phyloP scores from a whole-genome alignment of 176 grass and related monocot species.

The Phoenix roebelenii region DNA sequence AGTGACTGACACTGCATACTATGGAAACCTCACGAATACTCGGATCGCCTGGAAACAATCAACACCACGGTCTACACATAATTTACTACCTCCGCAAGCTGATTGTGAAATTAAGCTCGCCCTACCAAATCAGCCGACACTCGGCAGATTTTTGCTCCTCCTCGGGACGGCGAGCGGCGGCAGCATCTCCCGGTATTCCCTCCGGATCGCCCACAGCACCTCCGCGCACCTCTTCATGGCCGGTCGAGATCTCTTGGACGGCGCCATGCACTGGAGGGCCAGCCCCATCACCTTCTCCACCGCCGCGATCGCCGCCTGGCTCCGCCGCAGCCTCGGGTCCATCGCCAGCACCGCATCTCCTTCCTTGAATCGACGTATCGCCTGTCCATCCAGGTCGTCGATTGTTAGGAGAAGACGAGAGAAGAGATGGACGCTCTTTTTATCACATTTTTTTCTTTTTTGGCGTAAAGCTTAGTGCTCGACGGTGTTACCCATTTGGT shows the following conservation, averaged over 20 bases:
- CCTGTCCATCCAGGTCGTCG: slow-evolving; percentile 22
- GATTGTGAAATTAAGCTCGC: too few species aligned
- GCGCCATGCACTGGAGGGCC: slow-evolving; percentile 54
- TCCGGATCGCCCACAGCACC: slow-evolving; percentile 73
- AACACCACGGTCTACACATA: too few species aligned
- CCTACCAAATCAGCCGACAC: not conserved
- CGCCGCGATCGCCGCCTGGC: slow-evolving; percentile 38
- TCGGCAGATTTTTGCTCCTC: slow-evolving; percentile 11
- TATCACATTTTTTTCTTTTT: too few species aligned
- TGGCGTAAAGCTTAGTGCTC: too few species aligned
- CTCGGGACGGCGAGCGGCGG: not conserved
- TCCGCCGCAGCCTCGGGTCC: slow-evolving; percentile 68
- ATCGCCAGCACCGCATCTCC: slow-evolving; percentile 67
- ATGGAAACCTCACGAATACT: too few species aligned
- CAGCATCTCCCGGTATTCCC: slow-evolving; percentile 48
- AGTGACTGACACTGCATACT: too few species aligned
- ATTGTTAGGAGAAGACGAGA: too few species aligned
- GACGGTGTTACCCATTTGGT: slow-evolving; percentile 56
- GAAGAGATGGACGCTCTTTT: too few species aligned
- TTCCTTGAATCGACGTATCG: slow-evolving; percentile 48
- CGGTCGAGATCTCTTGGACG: slow-evolving; percentile 51
- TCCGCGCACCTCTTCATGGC: slow-evolving; percentile 60
- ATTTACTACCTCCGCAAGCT: too few species aligned
- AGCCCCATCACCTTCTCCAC: slow-evolving; percentile 59
- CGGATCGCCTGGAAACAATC: too few species aligned